Evolutionary conservation across 805 yeast genomes (phyloP), one percentile per base, ranked within the genome.

Genomic region (Saccharomycopsis fermentans): DNA sequence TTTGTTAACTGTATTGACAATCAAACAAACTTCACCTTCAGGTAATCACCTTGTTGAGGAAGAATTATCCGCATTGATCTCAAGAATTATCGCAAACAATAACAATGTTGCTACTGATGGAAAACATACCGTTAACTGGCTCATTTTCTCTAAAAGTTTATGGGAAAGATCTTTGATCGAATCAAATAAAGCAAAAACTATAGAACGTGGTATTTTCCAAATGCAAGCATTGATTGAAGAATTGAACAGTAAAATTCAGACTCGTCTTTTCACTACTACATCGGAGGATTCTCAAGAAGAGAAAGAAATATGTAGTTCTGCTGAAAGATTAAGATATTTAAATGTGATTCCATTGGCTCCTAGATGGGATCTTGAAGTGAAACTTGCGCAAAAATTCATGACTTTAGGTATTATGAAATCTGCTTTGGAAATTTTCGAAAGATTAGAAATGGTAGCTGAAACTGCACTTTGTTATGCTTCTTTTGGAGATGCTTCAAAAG

Each of bases 141-240:
- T 87, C 1, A 69, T 92, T 3, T 90, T 84, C 66, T 81, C 91
- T 1, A 77, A 91, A 62, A 87, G 96, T 0, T 73, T 94, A 51
- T 94, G 97, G 97, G 87, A 86, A 66, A 81, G 98, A 69, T 89
- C 97, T 6, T 65, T 87, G 21, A 74, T 91, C 39, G 99, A 94
- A 69, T 81, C 96, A 0, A 77, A 78, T 55, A 84, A 83, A 63
- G 82, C 96, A 1, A 84, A 87, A 68, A 92, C 97, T 1, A 85
- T 92, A 26, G 98, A 94, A 72, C 80, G 99, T 69, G 98, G 98
- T 55, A 83, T 91, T 4, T 75, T 94, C 55, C 99, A 94, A 71
- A 84, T 94, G 85, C 92, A 91, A 57, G 84, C 96, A 2, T 74
- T 94, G 50, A 94, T 91, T 29, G 96, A 90, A 67, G 97, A 91